Evolutionary conservation across 2,329 filamentous ascomycete species (phyloP), one percentile per base, ranked within the genome.

Genomic region (Colletotrichum higginsianum): DNA sequence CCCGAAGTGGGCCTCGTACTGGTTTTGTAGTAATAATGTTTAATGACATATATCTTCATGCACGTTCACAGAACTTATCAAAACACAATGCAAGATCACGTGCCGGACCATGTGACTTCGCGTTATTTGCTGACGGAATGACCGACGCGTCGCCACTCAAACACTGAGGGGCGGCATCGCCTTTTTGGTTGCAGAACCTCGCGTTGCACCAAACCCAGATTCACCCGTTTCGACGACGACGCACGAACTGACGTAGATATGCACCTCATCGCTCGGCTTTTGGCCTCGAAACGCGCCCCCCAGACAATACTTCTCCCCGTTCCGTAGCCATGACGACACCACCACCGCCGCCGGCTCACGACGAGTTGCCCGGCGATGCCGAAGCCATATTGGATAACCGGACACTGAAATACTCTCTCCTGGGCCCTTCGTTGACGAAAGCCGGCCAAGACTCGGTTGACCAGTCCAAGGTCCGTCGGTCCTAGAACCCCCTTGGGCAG

Each of bases 371-470:
- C 15, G 46, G 62, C 23, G 57, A 64, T 5, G 46, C 23, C 13
- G 47, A 64, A 23, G n/a, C 62, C 7, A 30, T 46, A 0, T 23
- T 65, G 5, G 76, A 81, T 21, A 85, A 88, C 56, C 80, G 84
- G 4, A 95, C 93, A 4, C 87, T 98, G 67, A 98, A 98, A 78
- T 97, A 98, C 81, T 92, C 93, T 67, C 88, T 98, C 0, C 87
- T 98, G 0, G 96, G 96, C 0, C 96, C 95, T 0, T 98, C 95
- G 7, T 85, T 98, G 64, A 96, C 95, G 26, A 99, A 99, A 81
- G 94, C 95, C 40, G 96, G 96, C 2, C 95, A 98, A 80, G 94
- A 97, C 78, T 87, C 90, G 18, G 96, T 98, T n/a, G 94, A 99
- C 77, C 96, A 98, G 83, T 88, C 89, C 74, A 97, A 96, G 85